phyloP scores from a whole-genome alignment of 495 filamentous ascomycete genomes.

The Choiromyces venosus region DNA sequence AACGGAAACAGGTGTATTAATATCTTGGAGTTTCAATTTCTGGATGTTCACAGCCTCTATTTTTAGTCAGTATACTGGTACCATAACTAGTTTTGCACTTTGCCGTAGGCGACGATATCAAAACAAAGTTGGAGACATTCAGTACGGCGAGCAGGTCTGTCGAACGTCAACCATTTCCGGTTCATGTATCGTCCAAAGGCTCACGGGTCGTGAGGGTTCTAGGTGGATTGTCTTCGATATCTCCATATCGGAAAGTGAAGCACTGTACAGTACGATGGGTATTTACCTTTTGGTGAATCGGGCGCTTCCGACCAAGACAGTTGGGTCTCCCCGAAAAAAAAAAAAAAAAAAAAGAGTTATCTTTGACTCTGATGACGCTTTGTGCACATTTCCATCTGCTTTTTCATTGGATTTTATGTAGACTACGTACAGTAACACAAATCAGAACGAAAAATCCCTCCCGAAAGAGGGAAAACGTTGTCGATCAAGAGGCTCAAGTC shows the following conservation, averaged over 20 bases:
- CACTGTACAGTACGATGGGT: neutral
- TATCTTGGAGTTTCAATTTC: neutral
- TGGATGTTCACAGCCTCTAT: neutral
- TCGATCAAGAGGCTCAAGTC: neutral
- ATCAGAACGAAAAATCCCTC: neutral
- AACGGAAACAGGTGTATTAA: neutral
- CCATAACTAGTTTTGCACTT: neutral
- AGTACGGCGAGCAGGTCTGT: neutral
- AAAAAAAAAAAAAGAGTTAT: no score
- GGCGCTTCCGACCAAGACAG: neutral
- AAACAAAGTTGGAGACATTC: neutral
- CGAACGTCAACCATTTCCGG: neutral
- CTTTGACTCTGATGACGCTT: neutral
- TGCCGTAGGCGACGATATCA: neutral
- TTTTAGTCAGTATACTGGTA: neutral
- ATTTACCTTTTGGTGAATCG: neutral
- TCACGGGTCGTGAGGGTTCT: neutral
- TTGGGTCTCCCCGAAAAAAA: neutral
- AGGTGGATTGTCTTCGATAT: neutral
- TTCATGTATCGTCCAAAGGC: neutral
- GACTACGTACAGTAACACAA: neutral
- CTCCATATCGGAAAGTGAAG: neutral
- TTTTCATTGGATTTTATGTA: neutral
- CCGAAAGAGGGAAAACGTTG: neutral
- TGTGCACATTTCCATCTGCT: neutral